phyloP scores from a whole-genome alignment of 2,329 filamentous ascomycete genomes.

The Emergomyces orientalis region DNA sequence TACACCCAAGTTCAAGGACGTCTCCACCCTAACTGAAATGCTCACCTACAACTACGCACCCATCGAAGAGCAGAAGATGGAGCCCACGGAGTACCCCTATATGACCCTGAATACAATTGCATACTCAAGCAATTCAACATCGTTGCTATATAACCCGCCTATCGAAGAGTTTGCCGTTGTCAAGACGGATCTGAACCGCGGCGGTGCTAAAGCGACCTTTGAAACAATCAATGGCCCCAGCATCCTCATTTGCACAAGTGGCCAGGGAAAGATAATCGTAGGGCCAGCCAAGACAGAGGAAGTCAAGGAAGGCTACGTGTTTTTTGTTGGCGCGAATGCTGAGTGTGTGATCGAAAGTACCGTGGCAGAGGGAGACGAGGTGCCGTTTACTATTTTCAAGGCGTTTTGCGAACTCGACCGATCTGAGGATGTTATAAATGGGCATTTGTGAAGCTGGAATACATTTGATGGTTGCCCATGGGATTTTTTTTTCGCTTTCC shows the following conservation, averaged over 20 bases:
- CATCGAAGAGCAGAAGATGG: slow-evolving; percentile 90
- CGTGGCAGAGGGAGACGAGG: slow-evolving; percentile 40
- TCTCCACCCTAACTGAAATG: slow-evolving; percentile 78
- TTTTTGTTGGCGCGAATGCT: slow-evolving; percentile 80
- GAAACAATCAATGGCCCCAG: slow-evolving; percentile 80
- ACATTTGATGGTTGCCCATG: not conserved
- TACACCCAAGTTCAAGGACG: slow-evolving; percentile 97
- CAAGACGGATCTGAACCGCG: slow-evolving; percentile 60
- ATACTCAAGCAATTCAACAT: slow-evolving; percentile 66
- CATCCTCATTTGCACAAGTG: slow-evolving; percentile 82
- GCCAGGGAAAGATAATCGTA: slow-evolving; percentile 73
- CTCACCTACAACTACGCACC: slow-evolving; percentile 93
- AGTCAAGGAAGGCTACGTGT: slow-evolving; percentile 63
- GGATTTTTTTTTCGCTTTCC: not conserved
- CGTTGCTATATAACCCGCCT: slow-evolving; percentile 79
- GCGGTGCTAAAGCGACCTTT: slow-evolving; percentile 75
- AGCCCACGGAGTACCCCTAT: slow-evolving; percentile 75
- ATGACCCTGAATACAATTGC: slow-evolving; percentile 69
- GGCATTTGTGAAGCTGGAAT: slow-evolving; percentile 19
- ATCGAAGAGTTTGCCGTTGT: slow-evolving; percentile 95
- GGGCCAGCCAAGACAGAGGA: slow-evolving; percentile 65
- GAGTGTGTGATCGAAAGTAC: slow-evolving; percentile 67
- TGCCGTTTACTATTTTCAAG: slow-evolving; percentile 77
- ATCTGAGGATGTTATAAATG: slow-evolving; percentile 33
- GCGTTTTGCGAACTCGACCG: slow-evolving; percentile 79